These are phyloP conservation scores for Sherardia arvensis DNA, from an alignment of 257 asterid genomes.

Conservation along the genomic window DNA sequence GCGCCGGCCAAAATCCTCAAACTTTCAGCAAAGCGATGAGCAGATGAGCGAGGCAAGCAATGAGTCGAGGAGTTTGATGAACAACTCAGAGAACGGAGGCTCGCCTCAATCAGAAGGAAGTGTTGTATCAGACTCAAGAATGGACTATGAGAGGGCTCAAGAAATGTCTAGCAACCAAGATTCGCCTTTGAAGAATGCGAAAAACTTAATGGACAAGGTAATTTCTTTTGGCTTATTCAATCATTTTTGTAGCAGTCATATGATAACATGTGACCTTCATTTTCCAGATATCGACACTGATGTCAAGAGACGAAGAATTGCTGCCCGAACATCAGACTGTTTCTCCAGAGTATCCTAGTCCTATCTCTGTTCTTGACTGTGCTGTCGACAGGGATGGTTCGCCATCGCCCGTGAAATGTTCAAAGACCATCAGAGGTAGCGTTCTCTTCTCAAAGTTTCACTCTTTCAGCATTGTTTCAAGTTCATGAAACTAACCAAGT, in stretches of 20 bases:
- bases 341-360: constrained; percentile 68
- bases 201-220: constrained; percentile 36
- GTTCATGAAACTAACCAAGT: background rate
- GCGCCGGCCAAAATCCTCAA: constrained; percentile 41
- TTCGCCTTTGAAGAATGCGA: constrained; percentile 25
- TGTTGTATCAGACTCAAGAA: constrained; percentile 21
- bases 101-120: constrained; percentile 32
- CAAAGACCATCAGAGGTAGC: constrained; percentile 51
- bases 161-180: constrained; percentile 21
- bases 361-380: constrained; percentile 77
- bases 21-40: constrained; percentile 32
- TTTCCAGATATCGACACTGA: constrained; percentile 41
- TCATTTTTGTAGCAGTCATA: background rate
- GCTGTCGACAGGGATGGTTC: constrained; percentile 38
- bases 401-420: constrained; percentile 52
- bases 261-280: constrained; percentile 17
- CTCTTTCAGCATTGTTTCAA: background rate
- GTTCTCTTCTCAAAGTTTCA: background rate
- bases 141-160: constrained; percentile 29
- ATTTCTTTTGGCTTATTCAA: constrained; percentile 8
- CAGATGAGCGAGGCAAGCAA: constrained; percentile 32
- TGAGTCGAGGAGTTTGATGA: constrained; percentile 26
- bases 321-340: constrained; percentile 30
- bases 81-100: constrained; percentile 28
- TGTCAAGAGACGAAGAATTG: constrained; percentile 40